phyloP scores from a whole-genome alignment of 2,329 filamentous ascomycete genomes.

The Furcasterigmium furcatum region DNA sequence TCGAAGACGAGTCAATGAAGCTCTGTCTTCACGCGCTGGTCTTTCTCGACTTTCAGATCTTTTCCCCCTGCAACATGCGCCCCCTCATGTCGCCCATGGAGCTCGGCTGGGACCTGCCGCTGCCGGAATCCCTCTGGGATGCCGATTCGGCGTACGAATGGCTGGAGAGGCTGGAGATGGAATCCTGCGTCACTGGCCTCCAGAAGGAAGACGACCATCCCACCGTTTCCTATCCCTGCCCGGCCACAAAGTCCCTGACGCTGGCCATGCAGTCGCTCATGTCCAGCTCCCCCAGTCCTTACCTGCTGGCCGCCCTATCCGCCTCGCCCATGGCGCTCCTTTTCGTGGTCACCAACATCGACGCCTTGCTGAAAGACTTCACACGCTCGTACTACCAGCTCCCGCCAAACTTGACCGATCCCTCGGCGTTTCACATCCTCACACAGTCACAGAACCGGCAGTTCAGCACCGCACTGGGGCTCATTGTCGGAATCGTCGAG shows the following conservation, averaged over 20 bases:
- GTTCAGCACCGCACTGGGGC: slow-evolving; percentile 18
- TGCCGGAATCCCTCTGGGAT: slow-evolving; percentile 22
- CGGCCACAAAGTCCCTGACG: slow-evolving; percentile 19
- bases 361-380: slow-evolving; percentile 24
- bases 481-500: slow-evolving; percentile 14
- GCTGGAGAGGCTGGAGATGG: slow-evolving; percentile 17
- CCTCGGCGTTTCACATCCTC: slow-evolving; percentile 26
- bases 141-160: slow-evolving; percentile 20
- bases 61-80: slow-evolving; percentile 23
- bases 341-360: slow-evolving; percentile 22
- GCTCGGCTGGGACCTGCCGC: slow-evolving; percentile 28
- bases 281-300: slow-evolving; percentile 18
- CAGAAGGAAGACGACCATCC: slow-evolving; percentile 9
- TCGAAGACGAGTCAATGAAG: slow-evolving; percentile 25
- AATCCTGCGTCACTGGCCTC: slow-evolving; percentile 9
- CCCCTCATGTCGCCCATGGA: slow-evolving; percentile 24
- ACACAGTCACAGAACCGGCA: slow-evolving; percentile 26
- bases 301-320: slow-evolving; percentile 17
- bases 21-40: slow-evolving; percentile 22
- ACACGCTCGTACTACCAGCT: slow-evolving; percentile 29
- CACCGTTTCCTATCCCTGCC: slow-evolving; percentile 11
- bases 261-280: slow-evolving; percentile 27
- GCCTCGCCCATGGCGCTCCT: slow-evolving; percentile 21
- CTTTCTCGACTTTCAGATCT: slow-evolving; percentile 24
- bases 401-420: slow-evolving; percentile 23